Percentiles rank a stretch among this genome's conserved stretches.
phyloP scores from a whole-genome alignment of 1,284 basidiomycete genomes.

The Schizophyllum commune region DNA sequence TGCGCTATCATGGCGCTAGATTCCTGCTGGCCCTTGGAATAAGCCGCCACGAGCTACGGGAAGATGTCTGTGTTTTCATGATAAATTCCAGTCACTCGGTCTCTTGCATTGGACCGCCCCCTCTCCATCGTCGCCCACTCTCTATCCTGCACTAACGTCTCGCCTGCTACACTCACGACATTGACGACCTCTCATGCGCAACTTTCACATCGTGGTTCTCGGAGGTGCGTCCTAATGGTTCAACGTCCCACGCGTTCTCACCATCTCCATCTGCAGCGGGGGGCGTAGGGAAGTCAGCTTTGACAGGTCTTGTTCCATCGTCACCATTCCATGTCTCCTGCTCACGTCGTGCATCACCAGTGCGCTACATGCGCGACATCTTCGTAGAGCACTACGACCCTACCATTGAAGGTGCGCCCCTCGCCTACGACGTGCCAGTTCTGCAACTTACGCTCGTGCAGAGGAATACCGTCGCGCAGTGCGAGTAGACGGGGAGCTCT shows the following conservation, averaged over 20 bases:
- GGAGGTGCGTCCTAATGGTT: constrained; percentile 45
- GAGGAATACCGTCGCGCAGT: constrained; percentile 61
- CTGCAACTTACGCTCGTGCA: constrained; percentile 16
- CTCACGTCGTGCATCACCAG: constrained; percentile 23
- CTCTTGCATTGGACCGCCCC: not conserved
- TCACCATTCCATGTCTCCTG: constrained; percentile 1
- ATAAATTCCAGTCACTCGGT: not conserved
- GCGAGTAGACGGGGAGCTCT: constrained; percentile 52
- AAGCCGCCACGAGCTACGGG: not conserved
- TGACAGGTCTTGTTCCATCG: constrained; percentile 32
- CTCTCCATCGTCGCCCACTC: constrained; percentile 1
- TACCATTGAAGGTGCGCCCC: constrained; percentile 64
- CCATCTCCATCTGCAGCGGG: constrained; percentile 41
- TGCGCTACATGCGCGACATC: constrained; percentile 66
- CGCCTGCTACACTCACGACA: not conserved
- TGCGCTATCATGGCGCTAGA: not conserved
- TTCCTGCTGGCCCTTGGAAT: not conserved
- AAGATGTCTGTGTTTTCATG: not conserved
- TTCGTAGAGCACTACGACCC: constrained; percentile 78
- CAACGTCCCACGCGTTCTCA: constrained; percentile 4
- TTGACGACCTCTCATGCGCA: constrained; percentile 35
- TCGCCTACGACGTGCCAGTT: not conserved
- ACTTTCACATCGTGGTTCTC: constrained; percentile 70
- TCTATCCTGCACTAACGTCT: constrained; percentile 1
- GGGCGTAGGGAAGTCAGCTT: constrained; percentile 79